phyloP scores from a whole-genome alignment of 1,284 basidiomycete species.

The Fereydounia khargensis region DNA sequence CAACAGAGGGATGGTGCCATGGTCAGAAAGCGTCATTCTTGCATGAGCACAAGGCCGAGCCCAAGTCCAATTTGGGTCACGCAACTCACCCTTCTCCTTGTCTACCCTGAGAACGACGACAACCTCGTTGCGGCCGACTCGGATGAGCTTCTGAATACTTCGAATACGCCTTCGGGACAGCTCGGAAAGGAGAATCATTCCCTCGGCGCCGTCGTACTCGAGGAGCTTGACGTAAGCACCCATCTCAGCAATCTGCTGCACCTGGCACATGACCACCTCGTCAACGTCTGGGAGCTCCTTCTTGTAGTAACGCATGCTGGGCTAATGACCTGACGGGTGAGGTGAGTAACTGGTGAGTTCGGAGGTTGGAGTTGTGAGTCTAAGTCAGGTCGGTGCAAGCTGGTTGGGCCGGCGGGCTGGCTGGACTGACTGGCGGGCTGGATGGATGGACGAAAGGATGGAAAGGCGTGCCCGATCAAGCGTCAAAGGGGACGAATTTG shows the following conservation, averaged over 20 bases:
- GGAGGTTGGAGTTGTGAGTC: no score
- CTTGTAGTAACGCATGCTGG: slow-evolving; percentile 56
- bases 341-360: no score
- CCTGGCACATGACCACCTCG: slow-evolving; percentile 98
- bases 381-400: no score
- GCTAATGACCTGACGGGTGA: no score
- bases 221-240: slow-evolving; percentile 98
- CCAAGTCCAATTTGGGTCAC: neutral
- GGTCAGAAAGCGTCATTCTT: no score
- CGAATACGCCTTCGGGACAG: slow-evolving; percentile 93
- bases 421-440: no score
- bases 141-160: slow-evolving; percentile 95
- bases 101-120: slow-evolving; percentile 97
- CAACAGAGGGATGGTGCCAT: no score
- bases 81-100: slow-evolving; percentile 87
- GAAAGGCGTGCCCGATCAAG: no score
- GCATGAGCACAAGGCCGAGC: no score
- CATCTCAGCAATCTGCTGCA: slow-evolving; percentile 98
- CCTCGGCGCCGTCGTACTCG: slow-evolving; percentile 98
- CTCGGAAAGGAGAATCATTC: slow-evolving; percentile 98
- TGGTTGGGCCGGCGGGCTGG: no score
- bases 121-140: slow-evolving; percentile 96
- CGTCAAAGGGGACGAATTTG: no score
- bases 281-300: slow-evolving; percentile 66
- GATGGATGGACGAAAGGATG: no score